Conservation (phyloP, 192 early-diverging fungal genomes). For the Coemansia sp. region DNA sequence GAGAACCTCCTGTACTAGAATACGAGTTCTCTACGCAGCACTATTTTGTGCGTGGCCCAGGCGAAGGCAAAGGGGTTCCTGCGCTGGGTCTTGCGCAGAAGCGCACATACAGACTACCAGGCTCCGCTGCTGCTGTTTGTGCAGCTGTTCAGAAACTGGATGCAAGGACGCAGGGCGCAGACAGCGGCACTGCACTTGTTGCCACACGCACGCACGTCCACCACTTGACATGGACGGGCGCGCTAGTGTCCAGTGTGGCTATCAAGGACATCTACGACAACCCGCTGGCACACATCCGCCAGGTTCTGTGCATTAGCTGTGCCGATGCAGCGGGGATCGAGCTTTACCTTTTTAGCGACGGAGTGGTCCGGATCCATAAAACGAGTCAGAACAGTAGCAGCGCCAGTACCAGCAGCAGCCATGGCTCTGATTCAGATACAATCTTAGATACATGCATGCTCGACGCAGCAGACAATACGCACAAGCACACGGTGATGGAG, state of each 20-base stretch:
- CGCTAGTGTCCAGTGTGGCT: constrained; percentile 10
- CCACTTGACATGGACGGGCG: constrained; percentile 32
- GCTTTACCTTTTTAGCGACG: constrained; percentile 31
- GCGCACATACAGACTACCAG: constrained; percentile 34
- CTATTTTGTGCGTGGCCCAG: constrained; percentile 46
- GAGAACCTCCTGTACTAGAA: constrained; percentile 23
- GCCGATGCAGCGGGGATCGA: constrained; percentile 8
- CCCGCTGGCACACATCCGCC: constrained; percentile 20
- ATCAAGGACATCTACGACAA: constrained; percentile 23
- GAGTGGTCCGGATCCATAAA: constrained; percentile 15
- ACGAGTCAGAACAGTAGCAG: neutral
- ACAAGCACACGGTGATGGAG: constrained; percentile 18
- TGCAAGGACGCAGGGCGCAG: neutral
- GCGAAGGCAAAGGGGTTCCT: constrained; percentile 41
- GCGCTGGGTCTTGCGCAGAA: constrained; percentile 33
- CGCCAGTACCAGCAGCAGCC: too few relatives aligned
- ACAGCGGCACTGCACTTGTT: constrained; percentile 13
- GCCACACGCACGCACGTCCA: constrained; percentile 27
- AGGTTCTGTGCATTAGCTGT: constrained; percentile 12
- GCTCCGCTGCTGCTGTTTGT: constrained; percentile 19
- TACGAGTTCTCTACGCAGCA: constrained; percentile 46
- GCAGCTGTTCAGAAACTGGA: too few relatives aligned
- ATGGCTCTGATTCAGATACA: neutral
- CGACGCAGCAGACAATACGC: neutral
- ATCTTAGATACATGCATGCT: neutral